These are phyloP conservation scores for Inga leiocalycina DNA, from an alignment of 306 rosid genomes.

Conservation along the genomic window DNA sequence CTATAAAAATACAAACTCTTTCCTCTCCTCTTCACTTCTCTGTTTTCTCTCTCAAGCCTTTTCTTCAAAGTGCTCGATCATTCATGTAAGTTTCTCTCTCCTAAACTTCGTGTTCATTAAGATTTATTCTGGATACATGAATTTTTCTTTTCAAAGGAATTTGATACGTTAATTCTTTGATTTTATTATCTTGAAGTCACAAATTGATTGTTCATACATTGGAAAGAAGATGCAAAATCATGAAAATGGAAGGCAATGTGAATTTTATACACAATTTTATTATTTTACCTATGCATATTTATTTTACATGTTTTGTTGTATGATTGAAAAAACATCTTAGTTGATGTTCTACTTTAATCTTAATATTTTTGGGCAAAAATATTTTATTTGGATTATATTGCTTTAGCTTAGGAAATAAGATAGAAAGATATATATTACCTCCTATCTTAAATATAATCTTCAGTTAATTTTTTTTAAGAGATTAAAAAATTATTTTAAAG, in stretches of 20 bases:
- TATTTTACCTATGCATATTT: neutral
- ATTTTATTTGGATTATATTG: neutral
- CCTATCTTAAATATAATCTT: too few relatives aligned
- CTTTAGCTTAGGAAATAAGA: neutral
- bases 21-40: neutral
- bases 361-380: neutral
- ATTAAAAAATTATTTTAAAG: too few relatives aligned
- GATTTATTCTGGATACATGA: neutral
- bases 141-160: neutral
- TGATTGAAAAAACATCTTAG: neutral
- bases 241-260: neutral
- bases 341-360: neutral
- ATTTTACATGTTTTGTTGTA: neutral
- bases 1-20: neutral
- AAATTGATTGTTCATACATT: neutral
- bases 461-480: too few relatives aligned
- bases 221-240: neutral
- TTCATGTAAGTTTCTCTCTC: neutral
- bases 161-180: neutral
- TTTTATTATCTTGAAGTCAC: neutral
- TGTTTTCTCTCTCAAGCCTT: neutral
- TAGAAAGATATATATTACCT: neutral
- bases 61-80: neutral
- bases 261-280: neutral
- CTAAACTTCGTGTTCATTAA: neutral